Percentiles rank a stretch among this genome's conserved stretches.
phyloP scores from a whole-genome alignment of 108 stramenopile genomes.

The Nitzschia sp. region DNA sequence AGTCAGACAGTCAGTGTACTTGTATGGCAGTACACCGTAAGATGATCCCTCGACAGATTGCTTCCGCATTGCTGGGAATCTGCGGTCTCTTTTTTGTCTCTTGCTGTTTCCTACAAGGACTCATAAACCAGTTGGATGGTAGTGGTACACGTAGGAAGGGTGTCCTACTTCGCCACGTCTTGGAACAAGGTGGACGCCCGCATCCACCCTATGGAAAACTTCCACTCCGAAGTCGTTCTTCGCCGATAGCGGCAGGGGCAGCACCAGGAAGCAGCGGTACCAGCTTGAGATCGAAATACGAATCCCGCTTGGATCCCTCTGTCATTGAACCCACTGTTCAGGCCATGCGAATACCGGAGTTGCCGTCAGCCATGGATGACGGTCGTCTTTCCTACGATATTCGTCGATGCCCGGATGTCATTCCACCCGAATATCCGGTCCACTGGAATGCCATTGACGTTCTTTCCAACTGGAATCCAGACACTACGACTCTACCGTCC shows the following conservation, averaged over 20 bases:
- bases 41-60: not conserved
- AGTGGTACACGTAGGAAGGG: not conserved
- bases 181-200: too few species aligned
- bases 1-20: too few species aligned
- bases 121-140: not conserved
- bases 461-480: constrained; percentile 64
- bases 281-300: too few species aligned
- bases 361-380: constrained; percentile 1
- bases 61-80: not conserved
- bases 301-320: not conserved
- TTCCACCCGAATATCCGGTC: constrained; percentile 55
- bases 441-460: constrained; percentile 63
- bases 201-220: too few species aligned
- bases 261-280: not conserved
- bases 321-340: not conserved
- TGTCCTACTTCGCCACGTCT: not conserved
- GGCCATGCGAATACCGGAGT: constrained; percentile 7
- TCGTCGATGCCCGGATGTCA: constrained; percentile 53
- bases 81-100: not conserved
- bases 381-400: constrained; percentile 43
- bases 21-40: too few species aligned
- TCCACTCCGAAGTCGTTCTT: too few species aligned
- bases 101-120: not conserved
- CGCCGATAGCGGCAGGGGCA: not conserved
- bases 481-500: constrained; percentile 46